Percentiles rank a stretch among this genome's conserved stretches.
These are phyloP conservation scores for Cucurbita moschata DNA, from an alignment of 306 rosid genomes.

Conservation along the genomic window DNA sequence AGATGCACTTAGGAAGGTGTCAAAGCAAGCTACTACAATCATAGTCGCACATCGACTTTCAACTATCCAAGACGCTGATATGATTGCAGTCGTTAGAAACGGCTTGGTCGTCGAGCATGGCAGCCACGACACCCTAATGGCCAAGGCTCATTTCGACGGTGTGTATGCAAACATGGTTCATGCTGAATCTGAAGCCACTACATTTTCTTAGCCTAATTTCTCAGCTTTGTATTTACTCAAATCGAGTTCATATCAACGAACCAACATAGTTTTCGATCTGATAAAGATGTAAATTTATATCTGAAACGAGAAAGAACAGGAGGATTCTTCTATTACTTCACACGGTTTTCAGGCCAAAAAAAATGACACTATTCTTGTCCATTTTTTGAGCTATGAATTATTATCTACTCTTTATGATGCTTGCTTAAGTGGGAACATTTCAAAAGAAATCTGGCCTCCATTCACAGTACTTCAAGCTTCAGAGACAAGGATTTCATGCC, in stretches of 20 bases:
- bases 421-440: neutral
- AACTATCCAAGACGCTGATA: conserved; percentile 55
- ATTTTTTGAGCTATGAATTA: neutral
- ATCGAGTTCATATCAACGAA: neutral
- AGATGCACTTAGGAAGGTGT: conserved; percentile 39
- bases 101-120: conserved; percentile 65
- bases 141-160: conserved; percentile 36
- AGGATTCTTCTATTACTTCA: neutral
- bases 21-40: conserved; percentile 48
- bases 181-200: conserved; percentile 67
- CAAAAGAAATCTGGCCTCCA: neutral
- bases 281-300: neutral
- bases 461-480: neutral
- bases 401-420: neutral
- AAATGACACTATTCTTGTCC: neutral
- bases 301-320: neutral
- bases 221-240: neutral
- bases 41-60: conserved; percentile 72
- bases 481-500: neutral
- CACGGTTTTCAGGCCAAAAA: neutral
- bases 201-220: conserved; percentile 25
- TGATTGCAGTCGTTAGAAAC: conserved; percentile 56
- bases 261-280: neutral
- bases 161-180: conserved; percentile 54
- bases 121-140: conserved; percentile 54